Conservation (phyloP, 441 rosid species). For the Erysimum pusillum region DNA sequence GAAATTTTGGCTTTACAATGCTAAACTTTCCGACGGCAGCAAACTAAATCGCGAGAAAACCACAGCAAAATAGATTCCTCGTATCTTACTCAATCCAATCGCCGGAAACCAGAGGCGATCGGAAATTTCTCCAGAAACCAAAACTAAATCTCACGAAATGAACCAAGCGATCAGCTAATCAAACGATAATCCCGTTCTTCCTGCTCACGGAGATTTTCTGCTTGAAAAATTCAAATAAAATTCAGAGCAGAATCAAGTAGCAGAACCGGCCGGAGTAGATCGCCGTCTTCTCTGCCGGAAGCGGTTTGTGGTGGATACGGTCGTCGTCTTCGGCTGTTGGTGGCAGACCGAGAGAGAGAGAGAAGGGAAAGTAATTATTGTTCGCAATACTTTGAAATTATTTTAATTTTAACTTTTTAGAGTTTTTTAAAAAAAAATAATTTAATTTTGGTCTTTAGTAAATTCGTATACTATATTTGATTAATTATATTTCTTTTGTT, state of each 20-base stretch:
- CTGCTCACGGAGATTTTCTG: conserved; percentile 10
- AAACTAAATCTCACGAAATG: conserved; percentile 35
- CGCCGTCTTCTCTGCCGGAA: conserved; percentile 47
- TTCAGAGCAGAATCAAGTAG: conserved; percentile 25
- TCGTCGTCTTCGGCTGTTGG: conserved; percentile 49
- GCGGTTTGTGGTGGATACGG: conserved; percentile 49
- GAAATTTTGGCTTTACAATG: conserved; percentile 36
- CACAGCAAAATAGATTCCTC: conserved; percentile 19
- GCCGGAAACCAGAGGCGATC: conserved; percentile 42
- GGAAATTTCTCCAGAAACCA: conserved; percentile 31
- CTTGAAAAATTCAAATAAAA: not conserved
- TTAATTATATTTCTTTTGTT: not conserved
- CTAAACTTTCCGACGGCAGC: conserved; percentile 42
- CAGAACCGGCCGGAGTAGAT: conserved; percentile 27
- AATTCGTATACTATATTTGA: not conserved
- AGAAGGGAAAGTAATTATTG: conserved; percentile 46
- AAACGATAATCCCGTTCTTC: conserved; percentile 30
- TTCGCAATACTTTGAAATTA: conserved; percentile 41
- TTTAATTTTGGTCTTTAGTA: conserved; percentile 29
- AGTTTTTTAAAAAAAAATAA: not conserved
- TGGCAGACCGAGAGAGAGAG: conserved; percentile 41
- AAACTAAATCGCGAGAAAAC: conserved; percentile 45
- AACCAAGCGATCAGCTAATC: conserved; percentile 41
- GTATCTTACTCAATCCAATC: conserved; percentile 34
- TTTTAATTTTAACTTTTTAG: conserved; percentile 19